Percentiles rank a stretch among this genome's conserved stretches.
Conservation (phyloP, 2,329 filamentous ascomycete species). For the Samsoniella hepiali region DNA sequence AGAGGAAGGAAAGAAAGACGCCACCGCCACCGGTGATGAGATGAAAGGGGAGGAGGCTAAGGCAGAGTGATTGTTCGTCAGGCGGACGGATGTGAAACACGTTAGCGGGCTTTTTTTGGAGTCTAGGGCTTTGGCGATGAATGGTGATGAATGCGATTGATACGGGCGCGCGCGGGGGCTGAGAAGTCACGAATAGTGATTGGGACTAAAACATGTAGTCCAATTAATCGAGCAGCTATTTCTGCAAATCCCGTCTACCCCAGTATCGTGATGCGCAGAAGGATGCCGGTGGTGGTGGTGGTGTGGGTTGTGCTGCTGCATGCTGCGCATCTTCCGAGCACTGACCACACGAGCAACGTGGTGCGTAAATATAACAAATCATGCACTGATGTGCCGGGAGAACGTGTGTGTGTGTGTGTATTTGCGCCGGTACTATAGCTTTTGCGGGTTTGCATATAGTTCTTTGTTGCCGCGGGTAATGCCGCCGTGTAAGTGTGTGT, state of each 20-base stretch:
- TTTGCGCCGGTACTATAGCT: not conserved
- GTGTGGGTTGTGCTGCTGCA: too few species aligned
- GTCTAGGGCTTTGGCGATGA: not conserved
- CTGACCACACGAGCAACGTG: too few species aligned
- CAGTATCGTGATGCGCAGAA: too few species aligned
- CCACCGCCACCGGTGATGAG: not conserved
- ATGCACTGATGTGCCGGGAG: too few species aligned
- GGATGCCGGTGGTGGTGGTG: too few species aligned
- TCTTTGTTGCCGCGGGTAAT: not conserved
- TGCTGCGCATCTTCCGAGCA: too few species aligned
- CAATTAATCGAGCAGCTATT: too few species aligned
- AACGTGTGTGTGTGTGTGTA: not conserved
- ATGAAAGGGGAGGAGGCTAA: not conserved
- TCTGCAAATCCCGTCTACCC: too few species aligned
- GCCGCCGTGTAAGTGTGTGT: not conserved
- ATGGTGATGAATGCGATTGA: not conserved
- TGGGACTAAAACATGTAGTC: too few species aligned
- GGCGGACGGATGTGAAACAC: conserved; percentile 13
- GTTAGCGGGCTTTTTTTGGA: not conserved
- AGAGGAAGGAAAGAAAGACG: too few species aligned
- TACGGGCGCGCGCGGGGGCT: not conserved
- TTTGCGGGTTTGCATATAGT: not conserved
- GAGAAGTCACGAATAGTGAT: too few species aligned
- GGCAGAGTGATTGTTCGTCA: not conserved
- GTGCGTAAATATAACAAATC: too few species aligned